Evolutionary conservation across 257 asterid genomes (phyloP), one percentile per base, ranked within the genome.

Genomic region (Solanum appendiculatum): DNA sequence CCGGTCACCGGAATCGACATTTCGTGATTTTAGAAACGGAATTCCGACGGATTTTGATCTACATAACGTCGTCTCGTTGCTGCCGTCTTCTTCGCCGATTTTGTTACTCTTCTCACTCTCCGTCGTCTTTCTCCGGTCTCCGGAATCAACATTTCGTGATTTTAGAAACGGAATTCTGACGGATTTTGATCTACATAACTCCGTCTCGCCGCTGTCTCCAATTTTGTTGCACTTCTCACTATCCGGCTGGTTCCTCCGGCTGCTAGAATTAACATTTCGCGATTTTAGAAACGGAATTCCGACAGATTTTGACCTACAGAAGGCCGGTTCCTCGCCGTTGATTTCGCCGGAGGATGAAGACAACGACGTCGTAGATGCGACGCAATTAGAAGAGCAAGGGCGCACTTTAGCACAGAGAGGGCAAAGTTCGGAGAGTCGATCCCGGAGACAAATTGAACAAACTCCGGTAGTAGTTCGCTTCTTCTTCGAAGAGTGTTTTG

Each of bases 1-100:
- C 82, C 86, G 86, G 60, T 37, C 73, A 13, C 84, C 83, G 70
- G 87, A 1, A 10, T 23, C 7, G 39, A 84, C 70, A 86, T 75
- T 84, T 1, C 90, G 84, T 7, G 92, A 85, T 70, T 93, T 93
- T 63, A 94, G 87, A 90, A 91, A 93, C 6, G 97, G 94, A 86
- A 93, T 68, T 23, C 94, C 97, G 75, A 93, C 92, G 73, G 98
- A 95, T 90, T 93, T 90, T 46, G 98, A 93, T 36, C 98, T 89
- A 72, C 93, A 91, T 86, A 95, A 86, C 36, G 90, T 86, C 3
- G 96, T 93, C 9, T 73, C 33, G 86, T 95, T 42, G 29, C 29
- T 54, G 63, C 9, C 4, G 60, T 51, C 9, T 5, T 51, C 46
- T 15, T 14, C 81, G 31, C 16, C 14, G 46, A n/a, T 21, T 39